Percentiles rank a stretch among this genome's conserved stretches.
Evolutionary conservation across 768 basidiomycete species (phyloP).

Genomic region (Lepiota venenata): DNA sequence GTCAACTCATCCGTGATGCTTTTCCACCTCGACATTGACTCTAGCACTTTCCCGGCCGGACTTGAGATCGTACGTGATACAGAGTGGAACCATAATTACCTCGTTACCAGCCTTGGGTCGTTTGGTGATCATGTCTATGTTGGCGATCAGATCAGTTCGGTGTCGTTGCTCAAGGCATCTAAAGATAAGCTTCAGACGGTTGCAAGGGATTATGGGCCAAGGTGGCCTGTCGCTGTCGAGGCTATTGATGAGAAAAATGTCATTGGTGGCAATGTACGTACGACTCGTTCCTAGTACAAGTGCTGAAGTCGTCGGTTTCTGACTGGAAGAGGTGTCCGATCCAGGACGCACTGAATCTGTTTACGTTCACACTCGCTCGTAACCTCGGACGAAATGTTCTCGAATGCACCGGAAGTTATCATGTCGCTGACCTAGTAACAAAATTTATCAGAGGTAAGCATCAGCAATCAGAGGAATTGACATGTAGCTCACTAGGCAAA

Average conservation of each 20-base stretch:
- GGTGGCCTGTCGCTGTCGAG: conserved; percentile 72
- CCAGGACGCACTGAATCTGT: conserved; percentile 68
- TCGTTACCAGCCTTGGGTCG: conserved; percentile 64
- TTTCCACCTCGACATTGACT: conserved; percentile 35
- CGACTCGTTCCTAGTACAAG: conserved; percentile 1
- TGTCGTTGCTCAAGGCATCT: conserved; percentile 60
- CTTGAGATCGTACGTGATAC: conserved; percentile 40
- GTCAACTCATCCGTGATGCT: conserved; percentile 72
- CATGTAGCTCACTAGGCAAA: neutral
- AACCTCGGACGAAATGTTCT: conserved; percentile 42
- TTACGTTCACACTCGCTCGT: conserved; percentile 52
- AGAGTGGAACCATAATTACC: conserved; percentile 81
- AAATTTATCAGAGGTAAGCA: conserved; percentile 65
- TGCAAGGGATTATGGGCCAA: conserved; percentile 71
- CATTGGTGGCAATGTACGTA: conserved; percentile 73
- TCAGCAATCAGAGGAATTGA: neutral
- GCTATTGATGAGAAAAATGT: conserved; percentile 49
- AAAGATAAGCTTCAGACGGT: conserved; percentile 44
- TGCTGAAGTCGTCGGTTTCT: neutral
- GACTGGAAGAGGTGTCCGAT: conserved; percentile 1
- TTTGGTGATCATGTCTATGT: conserved; percentile 54
- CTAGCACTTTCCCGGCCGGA: conserved; percentile 24
- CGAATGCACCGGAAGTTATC: conserved; percentile 66
- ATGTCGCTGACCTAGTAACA: conserved; percentile 75
- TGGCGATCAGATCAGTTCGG: conserved; percentile 81